Conservation (phyloP, 345 rosid species). For the Viola odorata region DNA sequence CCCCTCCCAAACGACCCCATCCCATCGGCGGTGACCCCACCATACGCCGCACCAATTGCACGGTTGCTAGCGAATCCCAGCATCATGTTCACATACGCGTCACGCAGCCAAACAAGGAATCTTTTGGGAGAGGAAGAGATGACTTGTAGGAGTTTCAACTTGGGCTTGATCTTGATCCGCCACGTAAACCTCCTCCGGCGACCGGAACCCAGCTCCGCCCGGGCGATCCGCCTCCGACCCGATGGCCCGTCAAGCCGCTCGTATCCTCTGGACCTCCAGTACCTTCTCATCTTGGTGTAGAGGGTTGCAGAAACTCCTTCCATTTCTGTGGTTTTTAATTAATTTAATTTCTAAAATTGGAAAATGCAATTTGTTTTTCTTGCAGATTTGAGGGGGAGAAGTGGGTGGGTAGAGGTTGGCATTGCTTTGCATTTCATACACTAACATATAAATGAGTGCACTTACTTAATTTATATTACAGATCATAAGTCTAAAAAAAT, state of each 20-base stretch:
- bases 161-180: conserved; percentile 50
- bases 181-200: conserved; percentile 31
- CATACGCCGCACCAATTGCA: conserved; percentile 21
- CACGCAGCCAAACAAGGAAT: conserved; percentile 50
- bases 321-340: conserved; percentile 14
- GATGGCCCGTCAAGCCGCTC: conserved; percentile 29
- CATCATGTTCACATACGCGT: conserved; percentile 68
- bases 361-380: not conserved
- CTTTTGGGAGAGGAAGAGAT: conserved; percentile 39
- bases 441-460: not conserved
- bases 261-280: conserved; percentile 44
- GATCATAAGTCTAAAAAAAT: too few species aligned
- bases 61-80: conserved; percentile 39
- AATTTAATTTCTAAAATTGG: too few species aligned
- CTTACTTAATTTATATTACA: too few species aligned
- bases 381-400: not conserved
- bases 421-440: too few species aligned
- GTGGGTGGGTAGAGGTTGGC: not conserved
- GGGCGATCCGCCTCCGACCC: conserved; percentile 8
- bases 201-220: conserved; percentile 20
- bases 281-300: conserved; percentile 28
- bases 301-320: conserved; percentile 38
- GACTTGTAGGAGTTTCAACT: conserved; percentile 24
- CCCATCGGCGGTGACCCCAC: conserved; percentile 15
- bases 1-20: conserved; percentile 20